These are phyloP conservation scores for Rhizodiscina lignyota DNA, from an alignment of 495 filamentous ascomycete species.

Conservation along the genomic window DNA sequence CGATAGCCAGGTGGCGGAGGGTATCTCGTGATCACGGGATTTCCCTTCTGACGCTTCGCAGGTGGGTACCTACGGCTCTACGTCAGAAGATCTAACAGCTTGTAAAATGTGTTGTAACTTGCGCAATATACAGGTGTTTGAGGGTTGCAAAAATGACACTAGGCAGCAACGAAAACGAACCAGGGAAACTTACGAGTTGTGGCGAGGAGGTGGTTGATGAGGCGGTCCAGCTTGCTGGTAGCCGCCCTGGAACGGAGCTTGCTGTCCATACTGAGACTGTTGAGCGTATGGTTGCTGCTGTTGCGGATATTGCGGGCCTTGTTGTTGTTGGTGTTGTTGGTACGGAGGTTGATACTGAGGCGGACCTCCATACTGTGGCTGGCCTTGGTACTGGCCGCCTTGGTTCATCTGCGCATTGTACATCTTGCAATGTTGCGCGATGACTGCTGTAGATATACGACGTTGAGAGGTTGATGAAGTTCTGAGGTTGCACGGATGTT, in stretches of 20 bases:
- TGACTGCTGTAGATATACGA: too few species aligned
- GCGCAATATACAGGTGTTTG: neutral
- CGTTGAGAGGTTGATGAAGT: too few species aligned
- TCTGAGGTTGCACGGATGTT: too few species aligned
- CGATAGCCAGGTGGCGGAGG: slow-evolving; percentile 23
- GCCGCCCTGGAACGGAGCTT: too few species aligned
- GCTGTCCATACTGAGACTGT: slow-evolving; percentile 5
- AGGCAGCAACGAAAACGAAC: neutral
- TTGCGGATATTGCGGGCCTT: slow-evolving; percentile 9
- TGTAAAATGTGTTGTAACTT: neutral
- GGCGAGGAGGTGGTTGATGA: slow-evolving; percentile 6
- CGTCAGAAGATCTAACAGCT: too few species aligned
- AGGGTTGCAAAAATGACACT: neutral
- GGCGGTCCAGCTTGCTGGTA: slow-evolving; percentile 10
- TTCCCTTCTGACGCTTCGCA: slow-evolving; percentile 19
- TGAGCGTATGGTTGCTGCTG: slow-evolving; percentile 1
- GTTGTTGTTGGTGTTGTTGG: slow-evolving; percentile 3
- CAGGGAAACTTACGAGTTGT: slow-evolving; percentile 11
- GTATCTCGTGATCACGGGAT: slow-evolving; percentile 23
- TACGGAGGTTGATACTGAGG: neutral
- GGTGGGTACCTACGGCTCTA: slow-evolving; percentile 6
- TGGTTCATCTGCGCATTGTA: slow-evolving; percentile 4
- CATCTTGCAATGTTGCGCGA: too few species aligned
- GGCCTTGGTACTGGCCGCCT: slow-evolving; percentile 4
- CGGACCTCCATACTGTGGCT: slow-evolving; percentile 5